A percentile compares a stretch with the other conserved stretches of the same genome.
Evolutionary conservation across 2,329 filamentous ascomycete species (phyloP).

Genomic region (Onygenales sp.): DNA sequence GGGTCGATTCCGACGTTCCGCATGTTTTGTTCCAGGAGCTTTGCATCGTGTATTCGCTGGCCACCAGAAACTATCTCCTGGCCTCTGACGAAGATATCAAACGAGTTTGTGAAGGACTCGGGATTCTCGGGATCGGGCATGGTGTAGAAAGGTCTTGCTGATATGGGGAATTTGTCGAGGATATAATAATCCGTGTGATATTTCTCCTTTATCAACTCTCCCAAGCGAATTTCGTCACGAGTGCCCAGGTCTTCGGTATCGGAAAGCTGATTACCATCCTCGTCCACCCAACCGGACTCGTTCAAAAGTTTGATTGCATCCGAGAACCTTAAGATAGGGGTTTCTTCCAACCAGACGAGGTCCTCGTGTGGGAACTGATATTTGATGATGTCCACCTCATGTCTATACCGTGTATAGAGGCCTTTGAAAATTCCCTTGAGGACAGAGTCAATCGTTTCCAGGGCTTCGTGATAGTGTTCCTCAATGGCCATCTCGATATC

Average conservation of each 20-base stretch:
- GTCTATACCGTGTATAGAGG: slow-evolving; percentile 57
- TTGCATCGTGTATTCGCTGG: slow-evolving; percentile 79
- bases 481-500: slow-evolving; percentile 91
- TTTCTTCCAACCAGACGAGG: slow-evolving; percentile 77
- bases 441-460: slow-evolving; percentile 66
- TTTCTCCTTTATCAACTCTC: slow-evolving; percentile 75
- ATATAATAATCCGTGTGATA: slow-evolving; percentile 88
- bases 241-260: slow-evolving; percentile 75
- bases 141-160: slow-evolving; percentile 82
- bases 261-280: slow-evolving; percentile 62
- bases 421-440: slow-evolving; percentile 71
- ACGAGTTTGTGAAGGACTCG: slow-evolving; percentile 68
- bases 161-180: slow-evolving; percentile 81
- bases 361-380: slow-evolving; percentile 79
- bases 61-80: slow-evolving; percentile 90
- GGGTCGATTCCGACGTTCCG: slow-evolving; percentile 64
- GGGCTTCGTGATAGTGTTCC: slow-evolving; percentile 79
- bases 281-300: slow-evolving; percentile 64
- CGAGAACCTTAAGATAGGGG: slow-evolving; percentile 67
- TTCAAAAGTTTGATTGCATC: slow-evolving; percentile 76
- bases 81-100: slow-evolving; percentile 88
- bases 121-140: slow-evolving; percentile 69
- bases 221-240: slow-evolving; percentile 76
- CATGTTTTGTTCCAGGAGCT: slow-evolving; percentile 69
- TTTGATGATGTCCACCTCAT: slow-evolving; percentile 70